These are phyloP conservation scores for Pseudogymnoascus verrucosus DNA, from an alignment of 2,329 filamentous ascomycete genomes.

Conservation along the genomic window DNA sequence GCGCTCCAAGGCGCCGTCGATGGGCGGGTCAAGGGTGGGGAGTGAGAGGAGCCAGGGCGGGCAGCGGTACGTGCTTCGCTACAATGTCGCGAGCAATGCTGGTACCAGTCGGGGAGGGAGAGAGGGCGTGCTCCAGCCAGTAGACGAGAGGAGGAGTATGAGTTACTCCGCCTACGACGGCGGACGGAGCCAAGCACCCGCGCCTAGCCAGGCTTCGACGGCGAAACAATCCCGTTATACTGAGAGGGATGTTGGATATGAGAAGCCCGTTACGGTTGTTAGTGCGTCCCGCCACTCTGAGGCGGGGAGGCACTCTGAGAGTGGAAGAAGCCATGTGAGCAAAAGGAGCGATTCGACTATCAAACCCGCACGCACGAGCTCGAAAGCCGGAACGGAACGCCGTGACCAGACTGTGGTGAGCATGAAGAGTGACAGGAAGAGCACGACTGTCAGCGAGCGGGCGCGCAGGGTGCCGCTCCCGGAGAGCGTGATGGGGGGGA, in stretches of 20 bases:
- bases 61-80: background rate
- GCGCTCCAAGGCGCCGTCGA: background rate
- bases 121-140: background rate
- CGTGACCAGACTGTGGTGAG: background rate
- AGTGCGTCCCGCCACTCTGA: background rate
- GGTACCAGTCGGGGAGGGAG: background rate
- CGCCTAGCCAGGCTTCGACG: background rate
- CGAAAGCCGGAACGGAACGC: background rate
- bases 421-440: background rate
- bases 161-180: background rate
- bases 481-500: conserved; percentile 32
- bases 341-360: conserved; percentile 6
- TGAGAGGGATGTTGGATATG: background rate
- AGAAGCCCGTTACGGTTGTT: background rate
- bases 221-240: background rate
- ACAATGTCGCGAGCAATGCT: background rate
- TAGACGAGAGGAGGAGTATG: conserved; percentile 3
- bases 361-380: conserved; percentile 3
- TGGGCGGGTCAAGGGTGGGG: background rate
- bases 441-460: conserved; percentile 8
- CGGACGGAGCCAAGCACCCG: background rate
- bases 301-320: background rate
- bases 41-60: background rate
- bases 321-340: background rate
- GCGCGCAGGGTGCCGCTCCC: conserved; percentile 20